phyloP scores from a whole-genome alignment of 78 protist genomes.

The Pelomyxa schiedti region DNA sequence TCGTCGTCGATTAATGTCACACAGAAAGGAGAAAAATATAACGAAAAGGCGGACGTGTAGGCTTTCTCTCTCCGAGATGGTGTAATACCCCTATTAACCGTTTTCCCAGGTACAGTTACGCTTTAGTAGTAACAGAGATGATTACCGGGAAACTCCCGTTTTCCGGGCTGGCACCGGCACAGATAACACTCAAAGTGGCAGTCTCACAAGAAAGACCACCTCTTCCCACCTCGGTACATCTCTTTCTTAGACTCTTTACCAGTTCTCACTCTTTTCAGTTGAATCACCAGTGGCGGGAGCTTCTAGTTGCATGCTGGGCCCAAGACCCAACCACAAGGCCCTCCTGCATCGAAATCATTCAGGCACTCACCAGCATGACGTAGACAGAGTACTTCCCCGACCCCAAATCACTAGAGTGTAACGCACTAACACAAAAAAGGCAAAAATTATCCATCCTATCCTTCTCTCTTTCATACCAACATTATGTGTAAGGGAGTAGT shows the following conservation, averaged over 20 bases:
- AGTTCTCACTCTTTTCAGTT: too few relatives aligned
- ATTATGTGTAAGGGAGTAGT: too few relatives aligned
- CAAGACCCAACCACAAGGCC: not conserved
- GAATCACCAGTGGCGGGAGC: not conserved
- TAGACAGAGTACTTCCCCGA: too few relatives aligned
- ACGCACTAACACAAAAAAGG: too few relatives aligned
- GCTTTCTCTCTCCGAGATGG: not conserved
- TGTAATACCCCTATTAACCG: not conserved
- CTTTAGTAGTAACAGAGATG: not conserved
- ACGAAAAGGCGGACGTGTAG: not conserved
- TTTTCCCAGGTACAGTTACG: not conserved
- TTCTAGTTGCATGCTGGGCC: not conserved
- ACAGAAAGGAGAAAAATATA: not conserved
- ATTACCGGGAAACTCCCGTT: not conserved
- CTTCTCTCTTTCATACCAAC: too few relatives aligned
- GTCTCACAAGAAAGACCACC: not conserved
- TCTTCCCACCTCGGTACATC: too few relatives aligned
- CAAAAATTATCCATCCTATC: too few relatives aligned
- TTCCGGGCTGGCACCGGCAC: not conserved
- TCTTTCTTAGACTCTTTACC: too few relatives aligned
- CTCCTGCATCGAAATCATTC: not conserved
- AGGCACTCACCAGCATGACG: not conserved
- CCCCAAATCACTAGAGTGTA: too few relatives aligned
- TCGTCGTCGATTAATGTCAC: too few relatives aligned
- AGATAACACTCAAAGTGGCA: not conserved